Conservation (phyloP, 2,329 filamentous ascomycete genomes). For the Hymenoscyphus infarciens region DNA sequence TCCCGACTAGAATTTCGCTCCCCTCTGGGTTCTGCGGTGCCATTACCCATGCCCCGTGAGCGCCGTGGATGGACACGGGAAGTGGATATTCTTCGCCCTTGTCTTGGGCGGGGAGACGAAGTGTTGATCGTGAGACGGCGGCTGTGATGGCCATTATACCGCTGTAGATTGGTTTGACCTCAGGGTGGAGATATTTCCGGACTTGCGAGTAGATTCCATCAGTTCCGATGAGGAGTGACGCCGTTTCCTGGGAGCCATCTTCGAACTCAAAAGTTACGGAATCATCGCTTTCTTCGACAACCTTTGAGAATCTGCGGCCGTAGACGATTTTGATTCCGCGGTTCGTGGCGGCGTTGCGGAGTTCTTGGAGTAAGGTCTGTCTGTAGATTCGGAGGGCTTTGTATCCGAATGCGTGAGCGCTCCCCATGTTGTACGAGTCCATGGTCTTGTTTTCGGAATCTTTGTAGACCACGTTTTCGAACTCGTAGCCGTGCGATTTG, state of each 20-base stretch:
- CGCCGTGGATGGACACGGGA: not conserved
- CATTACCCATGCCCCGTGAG: slow-evolving; percentile 45
- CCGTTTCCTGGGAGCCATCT: slow-evolving; percentile 40
- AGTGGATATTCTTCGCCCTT: slow-evolving; percentile 1
- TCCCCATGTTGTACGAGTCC: slow-evolving; percentile 46
- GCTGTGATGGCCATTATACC: slow-evolving; percentile 41
- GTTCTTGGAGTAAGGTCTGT: slow-evolving; percentile 45
- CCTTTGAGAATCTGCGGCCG: slow-evolving; percentile 42
- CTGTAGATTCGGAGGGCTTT: slow-evolving; percentile 51
- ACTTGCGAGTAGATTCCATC: slow-evolving; percentile 57
- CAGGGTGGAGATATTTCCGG: slow-evolving; percentile 46
- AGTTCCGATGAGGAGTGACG: slow-evolving; percentile 48
- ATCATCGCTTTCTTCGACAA: slow-evolving; percentile 39
- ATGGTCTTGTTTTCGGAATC: slow-evolving; percentile 34
- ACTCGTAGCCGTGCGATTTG: slow-evolving; percentile 42
- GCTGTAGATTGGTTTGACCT: slow-evolving; percentile 46
- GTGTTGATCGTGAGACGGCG: slow-evolving; percentile 22
- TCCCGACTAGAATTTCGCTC: slow-evolving; percentile 45
- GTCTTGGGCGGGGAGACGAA: slow-evolving; percentile 10
- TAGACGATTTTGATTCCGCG: slow-evolving; percentile 43
- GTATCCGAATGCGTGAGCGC: slow-evolving; percentile 46
- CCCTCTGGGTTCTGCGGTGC: slow-evolving; percentile 47
- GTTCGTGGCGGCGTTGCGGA: slow-evolving; percentile 40
- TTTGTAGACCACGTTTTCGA: slow-evolving; percentile 46
- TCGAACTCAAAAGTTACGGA: slow-evolving; percentile 45